Evolutionary conservation across 2,329 filamentous ascomycete species (phyloP).

Genomic region (Ophiostoma sp.): DNA sequence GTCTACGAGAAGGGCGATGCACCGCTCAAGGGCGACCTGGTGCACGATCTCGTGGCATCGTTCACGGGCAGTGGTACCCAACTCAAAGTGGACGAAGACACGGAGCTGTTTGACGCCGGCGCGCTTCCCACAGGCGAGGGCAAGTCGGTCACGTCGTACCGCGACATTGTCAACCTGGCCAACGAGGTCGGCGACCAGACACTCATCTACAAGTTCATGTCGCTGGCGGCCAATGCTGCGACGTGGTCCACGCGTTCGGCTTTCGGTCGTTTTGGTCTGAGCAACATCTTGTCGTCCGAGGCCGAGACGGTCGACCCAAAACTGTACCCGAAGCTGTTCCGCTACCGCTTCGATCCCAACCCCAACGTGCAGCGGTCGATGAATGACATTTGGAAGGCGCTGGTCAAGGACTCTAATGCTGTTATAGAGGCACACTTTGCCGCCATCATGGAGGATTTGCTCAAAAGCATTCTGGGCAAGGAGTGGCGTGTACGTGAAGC

Average conservation of each 20-base stretch:
- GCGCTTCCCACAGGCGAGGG: constrained; percentile 87
- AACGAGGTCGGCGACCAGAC: constrained; percentile 94
- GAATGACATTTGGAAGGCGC: constrained; percentile 94
- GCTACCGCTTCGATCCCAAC: constrained; percentile 95
- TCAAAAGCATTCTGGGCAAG: constrained; percentile 81
- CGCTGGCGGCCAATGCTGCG: constrained; percentile 88
- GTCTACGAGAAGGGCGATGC: constrained; percentile 92
- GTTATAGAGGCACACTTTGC: constrained; percentile 83
- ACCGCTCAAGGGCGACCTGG: constrained; percentile 75
- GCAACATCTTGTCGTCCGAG: constrained; percentile 86
- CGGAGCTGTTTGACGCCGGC: constrained; percentile 89
- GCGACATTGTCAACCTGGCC: constrained; percentile 94
- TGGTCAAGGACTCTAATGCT: constrained; percentile 83
- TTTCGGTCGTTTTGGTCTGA: constrained; percentile 90
- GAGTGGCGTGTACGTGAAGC: constrained; percentile 95
- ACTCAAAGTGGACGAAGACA: constrained; percentile 85
- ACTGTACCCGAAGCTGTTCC: constrained; percentile 89
- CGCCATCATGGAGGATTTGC: constrained; percentile 81
- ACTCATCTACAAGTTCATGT: constrained; percentile 99
- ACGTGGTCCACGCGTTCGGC: constrained; percentile 97
- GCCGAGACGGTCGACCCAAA: constrained; percentile 88
- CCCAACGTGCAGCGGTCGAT: constrained; percentile 90
- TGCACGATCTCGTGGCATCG: constrained; percentile 82
- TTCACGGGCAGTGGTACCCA: constrained; percentile 77
- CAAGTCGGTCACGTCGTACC: constrained; percentile 89